Conservation (phyloP, 257 asterid species). For the Catharanthus roseus region DNA sequence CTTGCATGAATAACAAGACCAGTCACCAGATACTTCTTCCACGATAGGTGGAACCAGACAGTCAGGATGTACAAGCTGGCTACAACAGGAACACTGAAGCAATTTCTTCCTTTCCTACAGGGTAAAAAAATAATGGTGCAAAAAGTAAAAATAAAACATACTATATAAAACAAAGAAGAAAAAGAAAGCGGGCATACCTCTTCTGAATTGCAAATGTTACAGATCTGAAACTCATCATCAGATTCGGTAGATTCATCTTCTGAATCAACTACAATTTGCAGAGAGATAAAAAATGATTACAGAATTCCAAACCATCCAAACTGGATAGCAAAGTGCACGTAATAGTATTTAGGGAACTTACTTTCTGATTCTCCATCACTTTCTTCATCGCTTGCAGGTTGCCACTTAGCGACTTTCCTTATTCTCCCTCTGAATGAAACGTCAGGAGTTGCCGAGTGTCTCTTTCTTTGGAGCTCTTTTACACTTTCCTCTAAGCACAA, state of each 20-base stretch:
- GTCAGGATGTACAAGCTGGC: constrained; percentile 73
- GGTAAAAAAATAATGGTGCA: constrained; percentile 14
- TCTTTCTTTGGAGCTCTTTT: constrained; percentile 86
- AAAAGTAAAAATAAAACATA: constrained; percentile 8
- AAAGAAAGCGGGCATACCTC: constrained; percentile 41
- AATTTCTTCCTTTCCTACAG: constrained; percentile 84
- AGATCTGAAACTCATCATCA: constrained; percentile 96
- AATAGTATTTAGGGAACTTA: constrained; percentile 25
- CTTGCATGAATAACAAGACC: constrained; percentile 93
- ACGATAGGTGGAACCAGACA: constrained; percentile 82
- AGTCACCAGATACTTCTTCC: constrained; percentile 57
- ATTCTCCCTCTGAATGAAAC: constrained; percentile 79
- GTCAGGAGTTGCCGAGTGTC: constrained; percentile 73
- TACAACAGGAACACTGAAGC: constrained; percentile 90
- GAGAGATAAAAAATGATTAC: constrained; percentile 17
- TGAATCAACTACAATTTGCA: constrained; percentile 57
- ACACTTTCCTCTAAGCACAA: constrained; percentile 63
- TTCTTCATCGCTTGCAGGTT: constrained; percentile 67
- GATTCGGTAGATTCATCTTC: constrained; percentile 57
- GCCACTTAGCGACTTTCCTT: constrained; percentile 75
- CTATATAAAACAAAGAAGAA: constrained; percentile 4
- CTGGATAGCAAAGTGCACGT: neutral
- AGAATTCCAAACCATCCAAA: neutral
- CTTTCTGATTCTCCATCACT: constrained; percentile 86
- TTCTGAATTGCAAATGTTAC: constrained; percentile 80